A percentile compares a stretch with the other conserved stretches of the same genome.
Conservation (phyloP, 441 rosid genomes). For the Manihot esculenta region DNA sequence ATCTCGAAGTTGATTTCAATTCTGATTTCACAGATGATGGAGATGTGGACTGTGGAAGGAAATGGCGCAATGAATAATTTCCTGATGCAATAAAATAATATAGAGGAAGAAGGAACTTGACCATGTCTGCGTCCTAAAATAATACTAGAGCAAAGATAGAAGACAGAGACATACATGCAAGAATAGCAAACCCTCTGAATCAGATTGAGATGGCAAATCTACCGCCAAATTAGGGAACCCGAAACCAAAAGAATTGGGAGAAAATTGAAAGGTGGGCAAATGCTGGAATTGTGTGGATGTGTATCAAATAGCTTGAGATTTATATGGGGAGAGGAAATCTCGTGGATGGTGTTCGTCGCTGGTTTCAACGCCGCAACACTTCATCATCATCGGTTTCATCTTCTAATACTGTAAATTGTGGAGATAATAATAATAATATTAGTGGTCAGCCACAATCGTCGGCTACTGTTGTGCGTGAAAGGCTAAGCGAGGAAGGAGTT, state of each 20-base stretch:
- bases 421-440: background rate
- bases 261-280: slow-evolving; percentile 24
- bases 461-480: background rate
- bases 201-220: no score
- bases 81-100: no score
- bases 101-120: no score
- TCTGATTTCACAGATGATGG: no score
- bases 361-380: slow-evolving; percentile 69
- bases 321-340: slow-evolving; percentile 74
- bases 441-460: slow-evolving; percentile 27
- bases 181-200: no score
- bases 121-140: no score
- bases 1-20: no score
- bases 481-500: background rate
- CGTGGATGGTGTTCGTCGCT: slow-evolving; percentile 92
- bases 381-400: slow-evolving; percentile 27
- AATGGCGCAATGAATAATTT: no score
- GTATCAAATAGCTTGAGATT: slow-evolving; percentile 20
- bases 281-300: slow-evolving; percentile 36
- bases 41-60: no score
- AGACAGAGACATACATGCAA: no score
- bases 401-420: background rate
- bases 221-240: background rate
- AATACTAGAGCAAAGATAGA: no score
- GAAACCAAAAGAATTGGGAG: no score